Base-by-base conservation (phyloP, 2,329 filamentous ascomycete genomes). In the Colletotrichum brevisporum region DNA sequence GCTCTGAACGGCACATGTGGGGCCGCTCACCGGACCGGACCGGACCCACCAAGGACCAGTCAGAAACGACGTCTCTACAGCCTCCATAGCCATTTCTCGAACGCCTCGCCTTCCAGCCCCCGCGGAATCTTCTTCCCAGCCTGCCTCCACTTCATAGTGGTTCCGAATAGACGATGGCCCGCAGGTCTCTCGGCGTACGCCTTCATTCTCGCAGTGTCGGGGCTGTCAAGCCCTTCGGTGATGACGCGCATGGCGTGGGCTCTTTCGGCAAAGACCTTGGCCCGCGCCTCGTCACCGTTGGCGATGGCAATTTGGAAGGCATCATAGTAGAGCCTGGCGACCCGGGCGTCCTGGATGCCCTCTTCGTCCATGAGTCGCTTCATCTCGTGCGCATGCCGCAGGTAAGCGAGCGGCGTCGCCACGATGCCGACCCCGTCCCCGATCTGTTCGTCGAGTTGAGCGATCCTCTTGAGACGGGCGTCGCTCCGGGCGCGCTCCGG, bases 31-130 rank as follows among this genome's bases (percentile, higher is more conserved):
- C 9, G 27, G 4, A 5, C 27, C 27, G 27, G 27, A 31, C 27
- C 27, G 4, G 27, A 31, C 27, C 27, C 27, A 31, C 27, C 27
- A 31, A 31, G 27, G 27, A 8, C 27, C 4, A 3, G 27, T 31
- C 27, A 5, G 27, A 31, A 31, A 31, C 43, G 2, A n/a, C 13
- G 43, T 18, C 15, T 47, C 43, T 47, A 47, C 8, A 13, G 26
- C 16, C 24, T 60, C 41, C 56, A 60, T 15, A 60, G 41, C 56
- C 56, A 60, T 12, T 60, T 48, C 15, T 60, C 56, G 27, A 60
- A 60, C 18, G 48, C 39, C 41, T 60, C 2, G n/a, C 31, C 43
- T 2, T 26, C 39, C 9, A 60, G 27, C 5, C n/a, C 52, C 15
- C 31, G 36, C 12, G 52, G 52, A 16, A 55, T 21, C 21, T 36